phyloP scores from a whole-genome alignment of 805 yeast genomes.

The Kregervanrija pseudodelftensis region DNA sequence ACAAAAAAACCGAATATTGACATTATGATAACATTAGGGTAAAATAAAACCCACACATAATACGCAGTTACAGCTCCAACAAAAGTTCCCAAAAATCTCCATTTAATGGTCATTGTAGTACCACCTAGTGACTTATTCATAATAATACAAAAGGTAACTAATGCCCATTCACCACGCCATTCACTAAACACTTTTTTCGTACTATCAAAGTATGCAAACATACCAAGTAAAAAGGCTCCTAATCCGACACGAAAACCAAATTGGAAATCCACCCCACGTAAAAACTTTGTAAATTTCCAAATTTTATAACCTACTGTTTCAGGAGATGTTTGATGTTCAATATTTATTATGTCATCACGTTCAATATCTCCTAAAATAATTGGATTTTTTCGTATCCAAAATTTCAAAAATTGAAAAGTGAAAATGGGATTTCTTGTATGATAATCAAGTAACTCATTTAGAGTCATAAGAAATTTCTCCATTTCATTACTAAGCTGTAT shows the following conservation, averaged over 20 bases:
- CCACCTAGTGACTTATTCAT: slow-evolving; percentile 85
- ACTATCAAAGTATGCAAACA: slow-evolving; percentile 57
- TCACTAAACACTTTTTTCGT: slow-evolving; percentile 47
- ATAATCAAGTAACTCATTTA: slow-evolving; percentile 26
- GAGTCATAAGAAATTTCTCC: slow-evolving; percentile 35
- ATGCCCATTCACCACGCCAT: slow-evolving; percentile 82
- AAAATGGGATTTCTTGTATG: slow-evolving; percentile 10
- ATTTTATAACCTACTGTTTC: slow-evolving; percentile 25
- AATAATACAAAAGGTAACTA: slow-evolving; percentile 74
- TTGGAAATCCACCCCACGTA: slow-evolving; percentile 61
- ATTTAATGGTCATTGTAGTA: slow-evolving; percentile 68
- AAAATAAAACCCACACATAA: slow-evolving; percentile 48
- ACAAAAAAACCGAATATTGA: slow-evolving; percentile 42
- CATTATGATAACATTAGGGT: slow-evolving; percentile 47
- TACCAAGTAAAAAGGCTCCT: slow-evolving; percentile 61
- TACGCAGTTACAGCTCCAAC: slow-evolving; percentile 63
- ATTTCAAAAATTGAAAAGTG: slow-evolving; percentile 46
- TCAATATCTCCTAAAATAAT: slow-evolving; percentile 2
- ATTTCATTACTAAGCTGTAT: slow-evolving; percentile 58
- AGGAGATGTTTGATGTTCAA: slow-evolving; percentile 1
- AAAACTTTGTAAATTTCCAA: slow-evolving; percentile 45
- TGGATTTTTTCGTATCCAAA: slow-evolving; percentile 34
- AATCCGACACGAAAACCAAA: slow-evolving; percentile 75
- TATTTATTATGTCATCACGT: slow-evolving; percentile 3
- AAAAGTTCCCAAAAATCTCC: slow-evolving; percentile 70